Evolutionary conservation across 805 yeast genomes (phyloP).

Genomic region (Wickerhamomyces hampshirensis): DNA sequence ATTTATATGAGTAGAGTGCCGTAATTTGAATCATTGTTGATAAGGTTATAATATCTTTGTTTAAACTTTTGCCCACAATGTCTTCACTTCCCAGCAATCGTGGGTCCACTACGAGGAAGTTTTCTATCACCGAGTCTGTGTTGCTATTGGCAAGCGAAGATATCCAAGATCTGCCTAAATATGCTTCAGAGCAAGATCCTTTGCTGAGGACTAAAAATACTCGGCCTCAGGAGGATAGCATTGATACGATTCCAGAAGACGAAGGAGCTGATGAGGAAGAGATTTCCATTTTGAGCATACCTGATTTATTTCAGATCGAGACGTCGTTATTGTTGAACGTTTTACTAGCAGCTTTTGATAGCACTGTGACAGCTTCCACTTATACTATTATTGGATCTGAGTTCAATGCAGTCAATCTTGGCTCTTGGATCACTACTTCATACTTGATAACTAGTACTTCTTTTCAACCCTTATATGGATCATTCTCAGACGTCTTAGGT

Average conservation of each 20-base stretch:
- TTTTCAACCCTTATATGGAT: slow-evolving; percentile 38
- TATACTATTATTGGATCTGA: slow-evolving; percentile 42
- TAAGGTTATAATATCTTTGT: no score
- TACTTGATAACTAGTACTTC: slow-evolving; percentile 37
- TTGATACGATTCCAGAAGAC: neutral
- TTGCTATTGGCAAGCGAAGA: slow-evolving; percentile 16
- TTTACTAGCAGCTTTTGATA: slow-evolving; percentile 43
- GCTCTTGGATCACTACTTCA: slow-evolving; percentile 39
- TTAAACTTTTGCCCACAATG: no score
- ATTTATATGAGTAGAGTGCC: no score
- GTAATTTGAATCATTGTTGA: no score
- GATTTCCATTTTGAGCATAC: slow-evolving; percentile 15
- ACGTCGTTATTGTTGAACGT: slow-evolving; percentile 32
- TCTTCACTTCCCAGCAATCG: no score
- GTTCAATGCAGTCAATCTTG: slow-evolving; percentile 30
- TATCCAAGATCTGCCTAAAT: slow-evolving; percentile 4
- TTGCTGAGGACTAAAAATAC: neutral
- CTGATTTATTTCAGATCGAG: slow-evolving; percentile 30
- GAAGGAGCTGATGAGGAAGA: slow-evolving; percentile 8
- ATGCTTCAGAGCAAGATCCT: slow-evolving; percentile 1
- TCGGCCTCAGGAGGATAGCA: neutral
- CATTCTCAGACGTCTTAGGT: slow-evolving; percentile 35
- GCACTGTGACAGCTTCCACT: slow-evolving; percentile 44
- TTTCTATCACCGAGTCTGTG: slow-evolving; percentile 11
- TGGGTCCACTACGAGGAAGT: no score